Evolutionary conservation across 2,329 filamentous ascomycete genomes (phyloP).

Genomic region (Aspergillus pseudotamarii): DNA sequence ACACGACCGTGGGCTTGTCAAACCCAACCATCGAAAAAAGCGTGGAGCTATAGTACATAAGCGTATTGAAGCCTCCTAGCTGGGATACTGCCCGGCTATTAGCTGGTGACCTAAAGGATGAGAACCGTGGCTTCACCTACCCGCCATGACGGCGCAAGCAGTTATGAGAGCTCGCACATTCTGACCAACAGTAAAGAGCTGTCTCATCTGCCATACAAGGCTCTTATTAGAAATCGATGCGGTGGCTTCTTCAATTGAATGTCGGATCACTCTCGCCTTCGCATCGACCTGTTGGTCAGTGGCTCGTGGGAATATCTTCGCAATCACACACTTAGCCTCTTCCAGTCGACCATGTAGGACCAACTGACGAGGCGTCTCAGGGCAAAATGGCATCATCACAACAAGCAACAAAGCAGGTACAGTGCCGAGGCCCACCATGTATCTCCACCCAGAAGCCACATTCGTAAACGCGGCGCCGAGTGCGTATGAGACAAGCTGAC

Average conservation of each 20-base stretch:
- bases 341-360: slow-evolving; percentile 46
- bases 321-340: slow-evolving; percentile 40
- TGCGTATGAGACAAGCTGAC: slow-evolving; percentile 47
- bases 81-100: slow-evolving; percentile 55
- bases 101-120: slow-evolving; percentile 50
- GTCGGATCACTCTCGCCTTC: slow-evolving; percentile 49
- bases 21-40: slow-evolving; percentile 54
- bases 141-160: slow-evolving; percentile 53
- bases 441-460: slow-evolving; percentile 52
- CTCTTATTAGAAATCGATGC: slow-evolving; percentile 38
- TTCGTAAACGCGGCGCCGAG: slow-evolving; percentile 46
- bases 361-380: slow-evolving; percentile 53
- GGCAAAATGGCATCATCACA: slow-evolving; percentile 49
- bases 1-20: slow-evolving; percentile 52
- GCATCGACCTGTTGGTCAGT: slow-evolving; percentile 47
- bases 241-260: slow-evolving; percentile 39
- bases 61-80: slow-evolving; percentile 47
- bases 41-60: slow-evolving; percentile 50
- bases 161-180: slow-evolving; percentile 50
- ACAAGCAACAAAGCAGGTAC: slow-evolving; percentile 51
- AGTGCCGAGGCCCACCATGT: slow-evolving; percentile 54
- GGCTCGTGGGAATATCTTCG: slow-evolving; percentile 27
- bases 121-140: slow-evolving; percentile 41
- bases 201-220: slow-evolving; percentile 47
- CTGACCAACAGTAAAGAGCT: slow-evolving; percentile 48